Base-by-base conservation (phyloP, 495 filamentous ascomycete genomes). In the Annulohypoxylon bovei region DNA sequence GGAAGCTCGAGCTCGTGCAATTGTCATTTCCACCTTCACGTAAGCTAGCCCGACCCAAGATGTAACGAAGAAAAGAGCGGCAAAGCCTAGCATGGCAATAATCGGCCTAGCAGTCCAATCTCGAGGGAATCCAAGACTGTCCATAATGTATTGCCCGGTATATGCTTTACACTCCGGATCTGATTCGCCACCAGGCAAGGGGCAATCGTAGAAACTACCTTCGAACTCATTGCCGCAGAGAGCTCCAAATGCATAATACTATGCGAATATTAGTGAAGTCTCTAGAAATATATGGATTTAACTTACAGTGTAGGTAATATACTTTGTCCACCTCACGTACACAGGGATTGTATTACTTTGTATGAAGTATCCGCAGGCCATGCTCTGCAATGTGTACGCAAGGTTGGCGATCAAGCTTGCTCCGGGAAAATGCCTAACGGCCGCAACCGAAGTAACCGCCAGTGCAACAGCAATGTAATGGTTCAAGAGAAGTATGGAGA, bases 361-460 rank as follows among this genome's bases (percentile, higher is more conserved):
- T 25, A 93, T 86, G 70, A 93, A 92, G 72, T 88, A 93, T 3
- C 91, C 91, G 67, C 90, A 91, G 0, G 87, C 83, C 84, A 93
- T 85, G 8, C 83, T 87, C 77, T 93, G 91, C 27, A 93, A 20
- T 1, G 91, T 93, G 72, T 88, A 93, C 1, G 77, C 84, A 42
- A 93, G 78, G 73, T 93, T 93, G 9, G 83, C 90, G 25, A 92
- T 86, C 12, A 92, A 68, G 50, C 83, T 75, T 0, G 73, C 73
- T 2, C 84, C 86, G 0, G 89, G 79, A 74, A 92, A 91, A 62
- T 87, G 82, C 52, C 91, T 79, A 0, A 85, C 83, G 0, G 90
- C 71, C 11, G 88, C 80, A 22, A 93, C 84, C 25, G 86, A 88
- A 18, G 86, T 71, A 3, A 84, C 84, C 0, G 90, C 87, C 54